A percentile compares a stretch with the other conserved stretches of the same genome.
Conservation (phyloP, 441 rosid genomes). For the Iberis amara region DNA sequence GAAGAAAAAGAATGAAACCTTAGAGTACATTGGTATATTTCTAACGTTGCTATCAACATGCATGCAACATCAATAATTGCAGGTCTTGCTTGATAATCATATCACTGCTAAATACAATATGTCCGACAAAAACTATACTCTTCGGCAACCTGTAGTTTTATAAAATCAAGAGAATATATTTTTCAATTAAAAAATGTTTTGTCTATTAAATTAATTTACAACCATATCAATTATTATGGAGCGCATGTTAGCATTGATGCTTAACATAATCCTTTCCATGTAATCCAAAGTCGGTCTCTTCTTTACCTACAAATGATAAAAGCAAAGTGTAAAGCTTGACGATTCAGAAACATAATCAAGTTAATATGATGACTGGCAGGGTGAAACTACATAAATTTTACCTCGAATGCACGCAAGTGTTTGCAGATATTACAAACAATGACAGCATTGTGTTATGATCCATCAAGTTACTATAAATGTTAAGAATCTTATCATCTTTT, state of each 20-base stretch:
- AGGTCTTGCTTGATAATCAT: slow-evolving; percentile 62
- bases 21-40: slow-evolving; percentile 3
- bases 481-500: slow-evolving; percentile 39
- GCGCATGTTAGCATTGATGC: slow-evolving; percentile 74
- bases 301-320: slow-evolving; percentile 39
- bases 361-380: neutral
- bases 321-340: no score
- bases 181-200: no score
- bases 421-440: slow-evolving; percentile 85
- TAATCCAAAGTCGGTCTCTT: slow-evolving; percentile 79
- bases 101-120: slow-evolving; percentile 69
- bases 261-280: slow-evolving; percentile 65
- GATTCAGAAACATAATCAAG: slow-evolving; percentile 17
- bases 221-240: slow-evolving; percentile 67
- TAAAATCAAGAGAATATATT: slow-evolving; percentile 5
- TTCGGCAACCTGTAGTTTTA: slow-evolving; percentile 70
- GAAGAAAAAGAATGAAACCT: neutral
- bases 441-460: slow-evolving; percentile 80
- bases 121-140: slow-evolving; percentile 85
- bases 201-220: no score
- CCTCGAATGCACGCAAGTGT: slow-evolving; percentile 84
- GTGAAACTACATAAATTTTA: slow-evolving; percentile 20
- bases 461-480: slow-evolving; percentile 47
- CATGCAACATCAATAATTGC: slow-evolving; percentile 83
- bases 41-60: slow-evolving; percentile 96